Conservation (phyloP, 257 asterid genomes). For the Datura wrightii region DNA sequence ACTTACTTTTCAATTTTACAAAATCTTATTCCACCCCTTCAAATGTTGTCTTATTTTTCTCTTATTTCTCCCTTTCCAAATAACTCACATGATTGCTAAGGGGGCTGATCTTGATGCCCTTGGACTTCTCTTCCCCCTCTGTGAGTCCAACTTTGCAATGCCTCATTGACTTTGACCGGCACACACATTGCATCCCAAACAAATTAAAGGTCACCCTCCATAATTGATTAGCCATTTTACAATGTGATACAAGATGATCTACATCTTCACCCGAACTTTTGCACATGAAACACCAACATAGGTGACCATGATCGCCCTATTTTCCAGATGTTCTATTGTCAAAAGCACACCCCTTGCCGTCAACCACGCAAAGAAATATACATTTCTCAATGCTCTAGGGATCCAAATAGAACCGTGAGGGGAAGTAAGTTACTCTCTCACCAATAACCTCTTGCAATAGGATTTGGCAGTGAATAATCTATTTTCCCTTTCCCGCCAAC, state of each 20-base stretch:
- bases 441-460: not conserved
- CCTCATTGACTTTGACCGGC: not conserved
- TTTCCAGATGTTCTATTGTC: not conserved
- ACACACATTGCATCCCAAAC: constrained; percentile 8
- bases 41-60: not conserved
- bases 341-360: not conserved
- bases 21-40: not conserved
- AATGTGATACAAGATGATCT: not conserved
- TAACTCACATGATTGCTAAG: too few relatives aligned
- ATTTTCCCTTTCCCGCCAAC: not conserved
- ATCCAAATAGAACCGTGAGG: constrained; percentile 9
- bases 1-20: not conserved
- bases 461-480: not conserved
- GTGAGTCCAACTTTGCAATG: not conserved
- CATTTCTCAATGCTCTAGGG: not conserved
- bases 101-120: not conserved
- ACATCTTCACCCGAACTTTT: not conserved
- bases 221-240: constrained; percentile 1
- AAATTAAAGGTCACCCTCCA: not conserved
- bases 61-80: too few relatives aligned
- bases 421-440: not conserved
- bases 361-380: not conserved
- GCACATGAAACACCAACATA: not conserved
- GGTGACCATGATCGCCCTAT: not conserved
- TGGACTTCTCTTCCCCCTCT: not conserved